These are phyloP conservation scores for Lentinus tigrinus DNA, from an alignment of 768 basidiomycete genomes.

Conservation along the genomic window DNA sequence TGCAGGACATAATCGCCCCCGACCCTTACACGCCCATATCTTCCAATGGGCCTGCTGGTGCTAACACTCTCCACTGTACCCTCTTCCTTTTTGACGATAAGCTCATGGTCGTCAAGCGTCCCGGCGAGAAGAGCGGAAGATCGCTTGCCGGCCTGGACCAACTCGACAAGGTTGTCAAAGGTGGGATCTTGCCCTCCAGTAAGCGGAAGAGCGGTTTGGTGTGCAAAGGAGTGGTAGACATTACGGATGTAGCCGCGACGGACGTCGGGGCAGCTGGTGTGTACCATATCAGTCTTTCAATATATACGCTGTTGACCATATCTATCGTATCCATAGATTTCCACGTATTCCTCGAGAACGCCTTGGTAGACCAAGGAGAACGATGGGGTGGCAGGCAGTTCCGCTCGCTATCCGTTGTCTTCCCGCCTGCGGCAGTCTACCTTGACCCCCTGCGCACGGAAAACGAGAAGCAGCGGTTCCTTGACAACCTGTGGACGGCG, in stretches of 20 bases:
- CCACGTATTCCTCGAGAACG: conserved; percentile 79
- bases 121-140: conserved; percentile 71
- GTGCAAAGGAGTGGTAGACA: conserved; percentile 82
- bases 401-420: conserved; percentile 74
- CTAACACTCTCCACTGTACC: conserved; percentile 66
- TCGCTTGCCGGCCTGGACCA: conserved; percentile 75
- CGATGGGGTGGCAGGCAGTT: conserved; percentile 88
- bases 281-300: conserved; percentile 20
- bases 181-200: conserved; percentile 53
- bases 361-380: conserved; percentile 79
- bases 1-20: conserved; percentile 73
- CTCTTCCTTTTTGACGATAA: conserved; percentile 95
- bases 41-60: conserved; percentile 39
- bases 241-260: conserved; percentile 80
- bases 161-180: conserved; percentile 69
- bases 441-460: conserved; percentile 65
- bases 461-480: conserved; percentile 74
- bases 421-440: conserved; percentile 66
- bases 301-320: background rate
- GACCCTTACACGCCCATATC: conserved; percentile 34
- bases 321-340: conserved; percentile 53
- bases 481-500: conserved; percentile 86
- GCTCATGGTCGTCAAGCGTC: conserved; percentile 87
- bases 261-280: conserved; percentile 85
- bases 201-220: conserved; percentile 80